These are phyloP conservation scores for Brassica cretica DNA, from an alignment of 345 rosid species.

Conservation along the genomic window DNA sequence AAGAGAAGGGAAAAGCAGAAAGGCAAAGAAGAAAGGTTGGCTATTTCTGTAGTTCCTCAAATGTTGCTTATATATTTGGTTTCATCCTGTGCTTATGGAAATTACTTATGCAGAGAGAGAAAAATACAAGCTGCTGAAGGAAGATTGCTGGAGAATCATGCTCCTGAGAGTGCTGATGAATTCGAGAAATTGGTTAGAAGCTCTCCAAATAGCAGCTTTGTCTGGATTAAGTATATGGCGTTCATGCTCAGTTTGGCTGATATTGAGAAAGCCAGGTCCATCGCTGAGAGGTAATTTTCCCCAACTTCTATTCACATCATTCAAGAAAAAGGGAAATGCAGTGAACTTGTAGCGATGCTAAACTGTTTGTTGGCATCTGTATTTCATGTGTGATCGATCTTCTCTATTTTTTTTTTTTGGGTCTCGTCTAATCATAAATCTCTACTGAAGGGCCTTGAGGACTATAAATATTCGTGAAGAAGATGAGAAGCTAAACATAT, in stretches of 20 bases:
- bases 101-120: slow-evolving; percentile 58
- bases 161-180: slow-evolving; percentile 83
- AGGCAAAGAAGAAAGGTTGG: slow-evolving; percentile 75
- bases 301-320: slow-evolving; percentile 1
- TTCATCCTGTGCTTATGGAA: slow-evolving; percentile 10
- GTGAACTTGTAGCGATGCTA: neutral
- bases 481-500: slow-evolving; percentile 87
- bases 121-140: slow-evolving; percentile 92
- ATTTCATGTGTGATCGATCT: neutral
- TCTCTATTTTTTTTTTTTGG: neutral
- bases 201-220: slow-evolving; percentile 92
- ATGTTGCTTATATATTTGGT: neutral
- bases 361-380: neutral
- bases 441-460: slow-evolving; percentile 75
- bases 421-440: neutral
- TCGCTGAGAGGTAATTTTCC: slow-evolving; percentile 77
- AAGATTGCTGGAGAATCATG: slow-evolving; percentile 74
- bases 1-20: slow-evolving; percentile 56
- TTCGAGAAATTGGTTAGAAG: slow-evolving; percentile 86
- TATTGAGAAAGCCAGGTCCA: slow-evolving; percentile 85
- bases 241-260: slow-evolving; percentile 78
- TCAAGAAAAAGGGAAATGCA: neutral
- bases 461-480: slow-evolving; percentile 89
- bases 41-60: slow-evolving; percentile 9
- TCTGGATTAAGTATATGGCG: slow-evolving; percentile 93